These are phyloP conservation scores for Chlamydomonas urium DNA, from an alignment of 139 green algal genomes.

Conservation along the genomic window DNA sequence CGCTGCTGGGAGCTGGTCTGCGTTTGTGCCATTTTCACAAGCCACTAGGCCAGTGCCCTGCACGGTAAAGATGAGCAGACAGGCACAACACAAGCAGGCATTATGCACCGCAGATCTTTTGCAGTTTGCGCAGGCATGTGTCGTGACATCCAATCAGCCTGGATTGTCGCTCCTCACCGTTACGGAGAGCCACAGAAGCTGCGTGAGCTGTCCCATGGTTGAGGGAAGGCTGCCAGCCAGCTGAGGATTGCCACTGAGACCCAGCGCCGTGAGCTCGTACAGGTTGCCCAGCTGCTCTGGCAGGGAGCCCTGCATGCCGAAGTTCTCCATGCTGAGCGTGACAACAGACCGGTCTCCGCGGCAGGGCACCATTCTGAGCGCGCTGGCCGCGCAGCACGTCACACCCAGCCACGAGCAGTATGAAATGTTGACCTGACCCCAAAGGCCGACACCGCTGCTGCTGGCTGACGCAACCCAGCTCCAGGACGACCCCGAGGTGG, in stretches of 20 bases:
- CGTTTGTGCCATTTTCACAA: no score
- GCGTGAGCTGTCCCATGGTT: background rate
- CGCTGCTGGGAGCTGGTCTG: no score
- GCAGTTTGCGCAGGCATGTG: no score
- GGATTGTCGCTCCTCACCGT: conserved; percentile 25
- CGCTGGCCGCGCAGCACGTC: conserved; percentile 20
- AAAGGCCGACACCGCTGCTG: background rate
- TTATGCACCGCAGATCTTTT: no score
- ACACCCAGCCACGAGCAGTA: conserved; percentile 35
- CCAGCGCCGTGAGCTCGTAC: conserved; percentile 20
- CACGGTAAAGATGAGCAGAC: no score
- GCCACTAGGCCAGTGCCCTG: no score
- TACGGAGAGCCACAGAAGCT: conserved; percentile 34
- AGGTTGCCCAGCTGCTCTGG: conserved; percentile 11
- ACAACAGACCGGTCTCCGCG: conserved; percentile 1
- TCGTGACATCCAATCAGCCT: no score
- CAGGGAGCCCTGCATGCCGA: conserved; percentile 27
- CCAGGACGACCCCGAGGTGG: conserved; percentile 16
- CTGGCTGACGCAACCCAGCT: background rate
- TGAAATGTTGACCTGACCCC: background rate
- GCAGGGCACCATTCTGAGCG: conserved; percentile 23
- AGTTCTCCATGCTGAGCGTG: conserved; percentile 22
- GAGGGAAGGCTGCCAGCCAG: conserved; percentile 16
- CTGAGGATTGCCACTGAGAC: conserved; percentile 20
- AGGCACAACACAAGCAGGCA: no score